Conservation (phyloP, 2,329 filamentous ascomycete species). For the Arthrobotrys iridis region DNA sequence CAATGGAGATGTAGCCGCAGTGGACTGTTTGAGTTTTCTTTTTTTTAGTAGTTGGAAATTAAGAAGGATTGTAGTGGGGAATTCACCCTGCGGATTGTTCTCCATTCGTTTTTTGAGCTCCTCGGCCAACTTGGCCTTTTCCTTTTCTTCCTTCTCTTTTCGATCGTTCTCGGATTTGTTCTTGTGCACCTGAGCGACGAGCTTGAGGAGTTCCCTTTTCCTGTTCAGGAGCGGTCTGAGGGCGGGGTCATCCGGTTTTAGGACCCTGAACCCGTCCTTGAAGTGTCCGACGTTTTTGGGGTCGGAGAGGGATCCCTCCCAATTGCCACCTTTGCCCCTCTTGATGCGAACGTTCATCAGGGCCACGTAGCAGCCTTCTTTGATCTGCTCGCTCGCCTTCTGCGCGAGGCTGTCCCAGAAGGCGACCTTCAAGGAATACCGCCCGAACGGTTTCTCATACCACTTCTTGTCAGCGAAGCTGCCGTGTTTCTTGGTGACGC, state of each 20-base stretch:
- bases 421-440: constrained; percentile 8
- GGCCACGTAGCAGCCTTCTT: constrained; percentile 15
- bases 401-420: constrained; percentile 23
- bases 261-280: constrained; percentile 13
- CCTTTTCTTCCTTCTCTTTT: constrained; percentile 3
- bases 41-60: background rate
- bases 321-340: background rate
- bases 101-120: constrained; percentile 28
- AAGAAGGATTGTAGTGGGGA: background rate
- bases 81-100: constrained; percentile 36
- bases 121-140: constrained; percentile 19
- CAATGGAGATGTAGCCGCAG: constrained; percentile 31
- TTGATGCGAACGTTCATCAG: constrained; percentile 36
- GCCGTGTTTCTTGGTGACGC: background rate
- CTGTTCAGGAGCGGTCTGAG: constrained; percentile 24
- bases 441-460: constrained; percentile 41
- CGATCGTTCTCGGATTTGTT: constrained; percentile 3
- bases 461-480: constrained; percentile 8
- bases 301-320: constrained; percentile 22
- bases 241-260: background rate
- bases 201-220: constrained; percentile 20
- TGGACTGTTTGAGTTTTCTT: constrained; percentile 24
- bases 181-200: background rate
- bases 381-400: constrained; percentile 19
- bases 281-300: background rate